These are phyloP conservation scores for Fomitiporia mediterranea DNA, from an alignment of 1,284 basidiomycete species.

Conservation along the genomic window DNA sequence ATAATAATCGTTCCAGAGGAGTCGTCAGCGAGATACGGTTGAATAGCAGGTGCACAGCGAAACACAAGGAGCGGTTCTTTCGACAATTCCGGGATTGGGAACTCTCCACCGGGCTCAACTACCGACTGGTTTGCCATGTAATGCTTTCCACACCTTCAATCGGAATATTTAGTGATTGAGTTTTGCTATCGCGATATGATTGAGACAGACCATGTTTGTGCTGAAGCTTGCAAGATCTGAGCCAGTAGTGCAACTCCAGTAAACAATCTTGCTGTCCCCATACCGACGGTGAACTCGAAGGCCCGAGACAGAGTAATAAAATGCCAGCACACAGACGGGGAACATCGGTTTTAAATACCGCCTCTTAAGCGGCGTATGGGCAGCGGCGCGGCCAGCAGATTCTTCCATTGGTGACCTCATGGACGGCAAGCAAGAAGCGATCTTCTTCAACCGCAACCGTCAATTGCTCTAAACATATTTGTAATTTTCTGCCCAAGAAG, in stretches of 20 bases:
- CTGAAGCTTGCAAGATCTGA: background rate
- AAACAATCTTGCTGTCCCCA: no score
- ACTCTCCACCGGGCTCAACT: conserved; percentile 56
- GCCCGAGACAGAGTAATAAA: background rate
- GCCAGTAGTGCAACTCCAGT: background rate
- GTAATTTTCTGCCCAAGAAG: background rate
- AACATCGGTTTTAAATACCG: no score
- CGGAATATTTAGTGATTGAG: background rate
- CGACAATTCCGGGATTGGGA: conserved; percentile 46
- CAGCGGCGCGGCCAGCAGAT: background rate
- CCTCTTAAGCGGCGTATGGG: no score
- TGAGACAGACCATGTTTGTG: conserved; percentile 10
- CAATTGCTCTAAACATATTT: background rate
- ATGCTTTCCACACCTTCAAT: conserved; percentile 62
- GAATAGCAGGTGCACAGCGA: conserved; percentile 60
- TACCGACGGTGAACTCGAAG: background rate
- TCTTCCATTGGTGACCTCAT: background rate
- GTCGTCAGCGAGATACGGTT: conserved; percentile 62
- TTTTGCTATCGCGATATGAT: background rate
- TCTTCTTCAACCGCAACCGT: background rate
- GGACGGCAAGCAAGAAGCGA: background rate
- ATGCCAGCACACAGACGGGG: background rate
- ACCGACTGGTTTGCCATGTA: conserved; percentile 49
- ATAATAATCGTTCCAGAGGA: conserved; percentile 43
- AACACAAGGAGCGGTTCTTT: conserved; percentile 55